These are phyloP conservation scores for Collariella sp. DNA, from an alignment of 495 filamentous ascomycete genomes.

Conservation along the genomic window DNA sequence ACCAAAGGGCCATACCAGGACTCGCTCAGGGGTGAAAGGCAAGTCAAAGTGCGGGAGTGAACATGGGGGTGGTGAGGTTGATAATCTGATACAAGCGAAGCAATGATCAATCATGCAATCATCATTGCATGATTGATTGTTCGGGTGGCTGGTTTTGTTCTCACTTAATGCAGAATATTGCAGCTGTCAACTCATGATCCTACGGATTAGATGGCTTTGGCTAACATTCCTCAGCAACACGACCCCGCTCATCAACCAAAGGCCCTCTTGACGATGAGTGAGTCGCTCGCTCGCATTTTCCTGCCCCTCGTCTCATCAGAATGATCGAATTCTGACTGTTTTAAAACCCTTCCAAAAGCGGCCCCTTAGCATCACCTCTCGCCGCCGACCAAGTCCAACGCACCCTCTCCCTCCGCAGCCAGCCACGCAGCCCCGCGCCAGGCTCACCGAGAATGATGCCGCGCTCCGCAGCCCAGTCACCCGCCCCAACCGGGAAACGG, in stretches of 20 bases:
- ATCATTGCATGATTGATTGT: too few species aligned
- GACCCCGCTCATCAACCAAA: constrained; percentile 45
- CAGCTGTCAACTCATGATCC: too few species aligned
- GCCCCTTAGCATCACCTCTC: constrained; percentile 22
- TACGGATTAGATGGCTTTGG: not conserved
- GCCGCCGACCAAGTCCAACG: constrained; percentile 11
- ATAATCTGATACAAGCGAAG: not conserved
- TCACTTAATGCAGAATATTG: not conserved
- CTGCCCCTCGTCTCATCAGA: not conserved
- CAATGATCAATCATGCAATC: not conserved
- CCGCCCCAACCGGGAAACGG: constrained; percentile 8
- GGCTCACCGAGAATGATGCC: constrained; percentile 19
- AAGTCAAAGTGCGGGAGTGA: constrained; percentile 17
- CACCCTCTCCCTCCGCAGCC: not conserved
- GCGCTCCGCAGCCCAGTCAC: constrained; percentile 20
- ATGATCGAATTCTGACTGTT: not conserved
- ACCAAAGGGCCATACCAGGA: constrained; percentile 31
- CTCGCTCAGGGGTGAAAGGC: constrained; percentile 35
- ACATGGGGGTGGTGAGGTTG: too few species aligned
- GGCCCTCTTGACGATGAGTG: constrained; percentile 47
- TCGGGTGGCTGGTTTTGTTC: too few species aligned
- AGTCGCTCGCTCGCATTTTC: constrained; percentile 35
- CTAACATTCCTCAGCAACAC: constrained; percentile 29
- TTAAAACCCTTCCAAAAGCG: constrained; percentile 12
- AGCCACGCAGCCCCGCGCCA: constrained; percentile 11